A percentile compares a stretch with the other conserved stretches of the same genome.
Evolutionary conservation across 208 protist species (phyloP).

Genomic region (Trypanosoma caninum): DNA sequence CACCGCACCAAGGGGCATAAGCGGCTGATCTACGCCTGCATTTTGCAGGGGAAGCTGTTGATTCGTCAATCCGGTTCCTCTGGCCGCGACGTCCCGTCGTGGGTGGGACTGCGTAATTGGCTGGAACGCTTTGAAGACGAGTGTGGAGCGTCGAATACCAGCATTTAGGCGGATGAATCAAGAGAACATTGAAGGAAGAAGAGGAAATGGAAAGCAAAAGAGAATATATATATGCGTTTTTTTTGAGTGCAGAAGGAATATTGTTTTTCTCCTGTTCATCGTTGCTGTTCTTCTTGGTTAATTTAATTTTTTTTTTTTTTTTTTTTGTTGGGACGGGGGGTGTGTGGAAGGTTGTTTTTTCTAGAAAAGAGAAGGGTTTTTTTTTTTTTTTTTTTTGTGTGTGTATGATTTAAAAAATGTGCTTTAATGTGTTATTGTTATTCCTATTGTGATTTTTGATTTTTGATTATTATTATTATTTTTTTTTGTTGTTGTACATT

Average conservation of each 20-base stretch:
- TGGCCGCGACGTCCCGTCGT: not conserved
- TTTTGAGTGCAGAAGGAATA: not conserved
- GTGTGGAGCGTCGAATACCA: not conserved
- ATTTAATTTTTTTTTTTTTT: slow-evolving; percentile 14
- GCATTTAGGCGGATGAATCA: not conserved
- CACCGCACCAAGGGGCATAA: slow-evolving; percentile 36
- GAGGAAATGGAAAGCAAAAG: not conserved
- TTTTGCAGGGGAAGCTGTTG: slow-evolving; percentile 51
- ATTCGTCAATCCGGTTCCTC: slow-evolving; percentile 19
- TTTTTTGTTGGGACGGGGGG: not conserved
- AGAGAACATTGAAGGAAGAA: not conserved
- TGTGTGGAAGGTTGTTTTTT: too few relatives aligned
- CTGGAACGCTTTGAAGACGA: slow-evolving; percentile 8
- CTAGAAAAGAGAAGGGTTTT: too few relatives aligned
- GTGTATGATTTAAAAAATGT: not conserved
- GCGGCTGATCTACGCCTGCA: slow-evolving; percentile 44
- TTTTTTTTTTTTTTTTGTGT: slow-evolving; percentile 14
- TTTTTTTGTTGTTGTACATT: slow-evolving; percentile 12
- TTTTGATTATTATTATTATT: slow-evolving; percentile 5
- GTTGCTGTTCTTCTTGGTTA: too few relatives aligned
- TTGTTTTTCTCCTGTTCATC: slow-evolving; percentile 6
- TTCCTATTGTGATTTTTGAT: not conserved
- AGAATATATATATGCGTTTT: too few relatives aligned
- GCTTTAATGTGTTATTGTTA: too few relatives aligned
- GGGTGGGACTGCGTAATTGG: slow-evolving; percentile 13